These are phyloP conservation scores for Fusarium sp. DNA, from an alignment of 2,329 filamentous ascomycete species.

Conservation along the genomic window DNA sequence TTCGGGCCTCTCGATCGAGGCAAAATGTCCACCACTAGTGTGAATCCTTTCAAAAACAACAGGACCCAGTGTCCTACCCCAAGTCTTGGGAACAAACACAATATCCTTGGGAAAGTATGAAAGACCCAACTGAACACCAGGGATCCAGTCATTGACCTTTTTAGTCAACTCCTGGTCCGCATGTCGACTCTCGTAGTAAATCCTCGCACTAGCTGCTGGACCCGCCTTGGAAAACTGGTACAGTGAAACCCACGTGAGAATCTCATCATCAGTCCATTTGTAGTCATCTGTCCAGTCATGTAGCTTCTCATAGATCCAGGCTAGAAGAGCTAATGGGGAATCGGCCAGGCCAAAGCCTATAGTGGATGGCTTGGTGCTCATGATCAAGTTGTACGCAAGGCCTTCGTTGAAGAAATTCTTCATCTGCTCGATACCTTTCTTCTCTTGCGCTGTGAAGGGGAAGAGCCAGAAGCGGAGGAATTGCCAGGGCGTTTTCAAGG, in stretches of 20 bases:
- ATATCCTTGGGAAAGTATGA: conserved; percentile 71
- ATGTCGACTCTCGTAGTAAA: conserved; percentile 68
- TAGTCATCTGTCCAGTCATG: conserved; percentile 81
- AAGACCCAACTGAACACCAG: conserved; percentile 41
- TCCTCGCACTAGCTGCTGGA: conserved; percentile 76
- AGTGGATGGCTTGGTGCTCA: conserved; percentile 78
- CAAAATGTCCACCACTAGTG: conserved; percentile 69
- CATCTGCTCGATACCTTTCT: not conserved
- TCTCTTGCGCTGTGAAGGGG: not conserved
- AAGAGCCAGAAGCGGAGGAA: not conserved
- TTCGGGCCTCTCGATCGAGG: conserved; percentile 68
- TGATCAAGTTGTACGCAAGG: conserved; percentile 39
- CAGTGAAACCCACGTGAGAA: conserved; percentile 79
- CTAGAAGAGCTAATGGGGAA: conserved; percentile 75
- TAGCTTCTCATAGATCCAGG: conserved; percentile 86
- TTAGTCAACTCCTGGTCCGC: not conserved
- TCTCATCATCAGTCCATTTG: conserved; percentile 80
- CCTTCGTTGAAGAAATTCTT: conserved; percentile 34
- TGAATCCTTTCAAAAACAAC: not conserved
- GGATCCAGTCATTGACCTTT: not conserved
- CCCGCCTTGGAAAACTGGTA: conserved; percentile 79
- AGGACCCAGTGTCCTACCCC: conserved; percentile 62
- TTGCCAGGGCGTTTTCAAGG: not conserved
- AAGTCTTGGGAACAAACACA: conserved; percentile 63
- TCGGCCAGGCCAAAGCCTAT: conserved; percentile 77